phyloP scores from a whole-genome alignment of 2,329 filamentous ascomycete genomes.

The Colletotrichum sp. region DNA sequence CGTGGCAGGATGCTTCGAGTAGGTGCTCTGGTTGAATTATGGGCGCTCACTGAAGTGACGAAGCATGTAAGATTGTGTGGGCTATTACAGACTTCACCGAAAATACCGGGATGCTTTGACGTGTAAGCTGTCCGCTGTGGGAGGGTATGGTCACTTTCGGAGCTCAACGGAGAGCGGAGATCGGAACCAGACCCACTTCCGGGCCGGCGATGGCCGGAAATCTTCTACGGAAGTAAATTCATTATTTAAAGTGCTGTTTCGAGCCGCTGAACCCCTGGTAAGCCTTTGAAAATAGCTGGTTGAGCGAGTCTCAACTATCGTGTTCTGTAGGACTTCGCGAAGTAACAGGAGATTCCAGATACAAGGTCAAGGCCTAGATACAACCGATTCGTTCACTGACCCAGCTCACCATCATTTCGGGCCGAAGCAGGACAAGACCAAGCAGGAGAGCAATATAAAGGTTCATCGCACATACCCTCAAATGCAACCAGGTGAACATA shows the following conservation, averaged over 20 bases:
- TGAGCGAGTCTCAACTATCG: fast-evolving
- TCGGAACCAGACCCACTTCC: fast-evolving
- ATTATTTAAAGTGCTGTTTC: fast-evolving
- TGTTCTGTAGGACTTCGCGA: neutral
- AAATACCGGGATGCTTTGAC: neutral
- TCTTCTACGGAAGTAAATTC: neutral
- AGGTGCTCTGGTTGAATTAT: neutral
- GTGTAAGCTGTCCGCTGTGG: fast-evolving
- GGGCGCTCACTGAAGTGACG: neutral
- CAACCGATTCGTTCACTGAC: neutral
- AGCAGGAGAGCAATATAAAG: neutral
- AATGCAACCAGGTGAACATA: fast-evolving
- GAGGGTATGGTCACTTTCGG: neutral
- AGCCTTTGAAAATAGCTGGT: fast-evolving
- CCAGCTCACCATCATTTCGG: fast-evolving
- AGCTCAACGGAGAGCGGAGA: too few relatives aligned
- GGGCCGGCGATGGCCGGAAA: neutral
- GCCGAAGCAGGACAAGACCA: fast-evolving
- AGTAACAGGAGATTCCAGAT: neutral
- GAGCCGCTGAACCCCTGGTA: fast-evolving
- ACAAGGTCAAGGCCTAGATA: neutral
- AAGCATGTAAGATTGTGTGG: neutral
- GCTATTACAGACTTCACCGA: fast-evolving
- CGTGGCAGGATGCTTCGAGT: neutral
- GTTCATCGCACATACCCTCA: fast-evolving